Evolutionary conservation across 495 filamentous ascomycete genomes (phyloP).

Genomic region (Halenospora varia): DNA sequence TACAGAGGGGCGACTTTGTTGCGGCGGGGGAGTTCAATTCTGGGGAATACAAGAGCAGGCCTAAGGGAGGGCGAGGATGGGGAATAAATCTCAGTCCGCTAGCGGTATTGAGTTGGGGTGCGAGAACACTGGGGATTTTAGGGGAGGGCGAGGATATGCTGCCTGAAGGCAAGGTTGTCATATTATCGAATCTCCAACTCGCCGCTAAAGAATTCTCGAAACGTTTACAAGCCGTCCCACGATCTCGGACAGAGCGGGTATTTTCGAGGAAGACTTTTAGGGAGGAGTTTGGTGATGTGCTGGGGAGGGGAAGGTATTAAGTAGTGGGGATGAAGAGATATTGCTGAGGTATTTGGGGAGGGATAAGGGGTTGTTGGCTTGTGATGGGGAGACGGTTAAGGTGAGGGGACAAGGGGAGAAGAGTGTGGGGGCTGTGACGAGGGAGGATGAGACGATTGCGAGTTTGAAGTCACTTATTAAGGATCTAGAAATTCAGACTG

Average conservation of each 20-base stretch:
- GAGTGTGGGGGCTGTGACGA: conserved; percentile 49
- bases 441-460: conserved; percentile 76
- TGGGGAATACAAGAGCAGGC: conserved; percentile 58
- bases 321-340: conserved; percentile 62
- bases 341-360: conserved; percentile 68
- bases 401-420: conserved; percentile 50
- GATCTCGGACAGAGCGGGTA: conserved; percentile 52
- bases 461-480: conserved; percentile 65
- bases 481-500: conserved; percentile 56
- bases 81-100: conserved; percentile 61
- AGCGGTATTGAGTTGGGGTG: conserved; percentile 69
- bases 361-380: conserved; percentile 59
- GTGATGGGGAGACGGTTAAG: conserved; percentile 71
- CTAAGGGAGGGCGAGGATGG: conserved; percentile 54
- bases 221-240: conserved; percentile 40
- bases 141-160: conserved; percentile 41
- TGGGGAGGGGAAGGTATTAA: conserved; percentile 51
- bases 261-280: conserved; percentile 63
- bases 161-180: conserved; percentile 49
- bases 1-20: conserved; percentile 63
- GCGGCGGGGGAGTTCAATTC: conserved; percentile 59
- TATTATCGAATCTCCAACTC: conserved; percentile 55
- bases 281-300: conserved; percentile 48
- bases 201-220: conserved; percentile 43
- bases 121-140: conserved; percentile 63